phyloP scores from a whole-genome alignment of 768 basidiomycete species.

The Naganishia friedmannii region DNA sequence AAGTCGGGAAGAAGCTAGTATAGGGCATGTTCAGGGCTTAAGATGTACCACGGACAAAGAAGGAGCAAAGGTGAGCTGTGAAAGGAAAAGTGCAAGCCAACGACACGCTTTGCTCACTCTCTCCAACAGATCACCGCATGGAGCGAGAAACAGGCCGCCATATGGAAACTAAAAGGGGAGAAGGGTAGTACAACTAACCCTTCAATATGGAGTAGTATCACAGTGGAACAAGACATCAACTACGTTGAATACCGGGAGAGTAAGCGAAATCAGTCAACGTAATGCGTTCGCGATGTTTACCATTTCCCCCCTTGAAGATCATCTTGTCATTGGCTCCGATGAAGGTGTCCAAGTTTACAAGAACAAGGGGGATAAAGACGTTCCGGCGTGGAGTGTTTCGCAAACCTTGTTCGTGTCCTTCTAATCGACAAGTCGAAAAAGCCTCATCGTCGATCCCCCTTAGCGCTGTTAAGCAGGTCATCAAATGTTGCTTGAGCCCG shows the following conservation, averaged over 20 bases:
- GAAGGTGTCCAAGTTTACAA: background rate
- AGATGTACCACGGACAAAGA: background rate
- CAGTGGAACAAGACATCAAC: background rate
- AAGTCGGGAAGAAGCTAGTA: background rate
- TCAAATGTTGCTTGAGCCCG: constrained; percentile 18
- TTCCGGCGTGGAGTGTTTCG: background rate
- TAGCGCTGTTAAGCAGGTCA: background rate
- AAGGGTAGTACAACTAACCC: background rate
- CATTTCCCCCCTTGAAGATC: background rate
- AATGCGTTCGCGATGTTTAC: background rate
- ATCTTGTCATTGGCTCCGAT: constrained; percentile 5
- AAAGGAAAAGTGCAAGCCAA: background rate
- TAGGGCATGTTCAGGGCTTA: constrained; percentile 3
- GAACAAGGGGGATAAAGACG: constrained; percentile 7
- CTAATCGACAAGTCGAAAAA: background rate
- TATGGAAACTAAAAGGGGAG: constrained; percentile 2
- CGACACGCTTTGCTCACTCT: background rate
- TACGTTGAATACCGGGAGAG: constrained; percentile 8
- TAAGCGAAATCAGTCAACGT: background rate
- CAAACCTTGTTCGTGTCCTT: background rate
- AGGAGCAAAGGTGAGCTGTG: background rate
- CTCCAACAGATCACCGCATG: constrained; percentile 3
- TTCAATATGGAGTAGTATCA: constrained; percentile 17
- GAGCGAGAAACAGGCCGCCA: constrained; percentile 13
- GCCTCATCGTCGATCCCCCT: background rate